A percentile compares a stretch with the other conserved stretches of the same genome.
phyloP scores from a whole-genome alignment of 23 red algal species.

The Cyanidium caldarium region DNA sequence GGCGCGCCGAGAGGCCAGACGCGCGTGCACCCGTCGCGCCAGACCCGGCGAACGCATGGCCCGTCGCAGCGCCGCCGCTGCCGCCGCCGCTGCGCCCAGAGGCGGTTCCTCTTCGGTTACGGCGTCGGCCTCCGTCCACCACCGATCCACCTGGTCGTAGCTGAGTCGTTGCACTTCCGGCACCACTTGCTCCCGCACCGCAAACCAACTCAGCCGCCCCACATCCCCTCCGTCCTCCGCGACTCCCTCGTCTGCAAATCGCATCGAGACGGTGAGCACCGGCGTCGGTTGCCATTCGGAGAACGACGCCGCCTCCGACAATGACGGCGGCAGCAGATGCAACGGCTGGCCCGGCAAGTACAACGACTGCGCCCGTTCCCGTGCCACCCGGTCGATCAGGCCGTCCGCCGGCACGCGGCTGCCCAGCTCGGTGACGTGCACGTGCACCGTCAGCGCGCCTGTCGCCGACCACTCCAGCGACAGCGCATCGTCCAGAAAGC shows the following conservation, averaged over 20 bases:
- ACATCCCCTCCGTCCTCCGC: background rate
- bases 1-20: background rate
- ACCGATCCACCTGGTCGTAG: slow-evolving; percentile 1
- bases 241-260: background rate
- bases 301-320: background rate
- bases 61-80: background rate
- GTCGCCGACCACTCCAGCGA: background rate
- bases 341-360: background rate
- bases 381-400: background rate
- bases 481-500: slow-evolving; percentile 2
- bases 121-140: background rate
- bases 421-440: background rate
- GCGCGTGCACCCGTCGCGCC: background rate
- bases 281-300: background rate
- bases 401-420: background rate
- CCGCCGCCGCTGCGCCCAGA: background rate
- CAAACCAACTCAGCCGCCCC: background rate
- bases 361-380: slow-evolving; percentile 1
- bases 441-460: background rate
- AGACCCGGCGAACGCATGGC: background rate
- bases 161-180: background rate
- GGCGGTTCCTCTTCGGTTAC: background rate
- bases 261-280: background rate
- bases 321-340: background rate
- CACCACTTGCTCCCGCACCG: background rate